Percentiles rank a stretch among this genome's conserved stretches.
Conservation (phyloP, 2,329 filamentous ascomycete genomes). For the Byssoonygena ceratinophila region DNA sequence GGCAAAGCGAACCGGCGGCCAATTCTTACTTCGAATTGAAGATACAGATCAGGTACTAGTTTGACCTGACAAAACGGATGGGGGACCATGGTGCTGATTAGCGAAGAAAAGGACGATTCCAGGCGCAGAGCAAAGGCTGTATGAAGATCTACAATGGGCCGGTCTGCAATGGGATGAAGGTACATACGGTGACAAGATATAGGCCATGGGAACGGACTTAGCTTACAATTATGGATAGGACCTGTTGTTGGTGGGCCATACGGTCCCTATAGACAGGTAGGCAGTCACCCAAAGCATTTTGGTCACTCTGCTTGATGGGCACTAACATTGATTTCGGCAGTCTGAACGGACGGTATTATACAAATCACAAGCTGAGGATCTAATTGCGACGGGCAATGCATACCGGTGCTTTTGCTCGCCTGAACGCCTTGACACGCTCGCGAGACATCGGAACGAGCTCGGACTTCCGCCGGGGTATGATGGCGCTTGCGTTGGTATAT, state of each 20-base stretch:
- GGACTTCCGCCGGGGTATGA: conserved; percentile 55
- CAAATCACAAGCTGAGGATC: conserved; percentile 53
- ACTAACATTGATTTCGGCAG: conserved; percentile 33
- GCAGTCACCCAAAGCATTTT: neutral
- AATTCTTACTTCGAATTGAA: conserved; percentile 84
- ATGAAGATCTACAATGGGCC: conserved; percentile 75
- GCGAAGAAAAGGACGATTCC: conserved; percentile 65
- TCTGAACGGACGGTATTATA: conserved; percentile 72
- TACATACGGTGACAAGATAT: conserved; percentile 24
- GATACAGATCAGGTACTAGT: conserved; percentile 95
- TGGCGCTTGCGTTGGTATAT: conserved; percentile 60
- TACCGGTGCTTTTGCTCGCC: conserved; percentile 89
- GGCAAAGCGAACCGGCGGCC: conserved; percentile 75
- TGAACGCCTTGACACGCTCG: conserved; percentile 58
- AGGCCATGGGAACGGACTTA: neutral
- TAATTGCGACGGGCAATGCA: conserved; percentile 62
- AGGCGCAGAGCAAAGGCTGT: conserved; percentile 67
- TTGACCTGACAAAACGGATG: conserved; percentile 31
- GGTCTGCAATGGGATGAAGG: conserved; percentile 90
- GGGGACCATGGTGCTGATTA: conserved; percentile 23
- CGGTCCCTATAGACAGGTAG: conserved; percentile 76
- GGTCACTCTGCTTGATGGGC: neutral
- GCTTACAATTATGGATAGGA: conserved; percentile 38
- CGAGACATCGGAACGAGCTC: conserved; percentile 49
- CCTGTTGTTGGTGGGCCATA: conserved; percentile 70